Conservation (phyloP, 2,329 filamentous ascomycete genomes). For the Cladosporium sp. region DNA sequence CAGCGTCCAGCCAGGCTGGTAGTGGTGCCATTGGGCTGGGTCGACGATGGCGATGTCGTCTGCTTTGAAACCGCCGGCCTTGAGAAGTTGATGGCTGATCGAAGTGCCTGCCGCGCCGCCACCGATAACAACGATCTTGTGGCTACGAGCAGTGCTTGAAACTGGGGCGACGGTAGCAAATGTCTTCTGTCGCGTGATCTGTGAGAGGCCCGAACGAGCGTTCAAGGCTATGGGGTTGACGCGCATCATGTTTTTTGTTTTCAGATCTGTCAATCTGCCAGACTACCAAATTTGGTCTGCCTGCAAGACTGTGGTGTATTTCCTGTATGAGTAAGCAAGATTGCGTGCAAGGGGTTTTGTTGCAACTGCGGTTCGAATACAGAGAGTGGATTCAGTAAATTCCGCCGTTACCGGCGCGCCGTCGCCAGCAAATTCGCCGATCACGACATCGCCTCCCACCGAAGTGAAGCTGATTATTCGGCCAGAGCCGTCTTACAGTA, state of each 20-base stretch:
- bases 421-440: neutral
- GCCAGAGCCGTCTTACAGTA: no score
- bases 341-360: no score
- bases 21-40: constrained; percentile 60
- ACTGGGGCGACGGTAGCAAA: constrained; percentile 8
- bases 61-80: constrained; percentile 51
- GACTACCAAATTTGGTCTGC: no score
- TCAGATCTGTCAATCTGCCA: neutral
- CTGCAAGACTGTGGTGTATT: no score
- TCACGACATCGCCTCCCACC: neutral
- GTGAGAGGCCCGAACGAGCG: neutral
- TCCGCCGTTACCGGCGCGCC: no score
- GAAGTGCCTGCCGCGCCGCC: constrained; percentile 63
- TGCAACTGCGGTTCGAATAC: no score
- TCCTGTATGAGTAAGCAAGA: no score
- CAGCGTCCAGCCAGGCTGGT: constrained; percentile 67
- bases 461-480: no score
- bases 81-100: constrained; percentile 64
- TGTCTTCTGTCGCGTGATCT: neutral
- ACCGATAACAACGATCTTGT: constrained; percentile 65
- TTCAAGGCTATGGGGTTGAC: neutral
- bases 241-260: neutral
- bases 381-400: no score
- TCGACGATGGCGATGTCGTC: constrained; percentile 64
- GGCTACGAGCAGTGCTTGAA: constrained; percentile 37